phyloP scores from a whole-genome alignment of 169 alveolate genomes.

The Plasmodium gallinaceum region DNA sequence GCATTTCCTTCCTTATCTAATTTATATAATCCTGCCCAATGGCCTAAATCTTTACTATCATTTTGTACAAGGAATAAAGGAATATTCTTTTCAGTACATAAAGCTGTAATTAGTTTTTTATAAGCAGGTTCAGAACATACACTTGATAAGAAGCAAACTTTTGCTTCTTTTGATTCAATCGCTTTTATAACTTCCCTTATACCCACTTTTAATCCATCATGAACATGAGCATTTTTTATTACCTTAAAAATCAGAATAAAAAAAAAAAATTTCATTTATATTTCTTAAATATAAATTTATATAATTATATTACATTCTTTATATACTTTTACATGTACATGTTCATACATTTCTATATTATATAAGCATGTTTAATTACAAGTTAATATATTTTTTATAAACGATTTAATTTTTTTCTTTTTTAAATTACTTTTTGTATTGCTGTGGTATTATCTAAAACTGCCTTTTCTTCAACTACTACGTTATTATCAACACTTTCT shows the following conservation, averaged over 20 bases:
- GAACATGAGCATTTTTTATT: slow-evolving; percentile 89
- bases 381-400: neutral
- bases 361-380: neutral
- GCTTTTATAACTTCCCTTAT: slow-evolving; percentile 96
- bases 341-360: neutral
- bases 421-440: slow-evolving; percentile 71
- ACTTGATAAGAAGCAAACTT: slow-evolving; percentile 94
- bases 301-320: neutral
- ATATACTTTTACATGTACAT: neutral
- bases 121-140: slow-evolving; percentile 95
- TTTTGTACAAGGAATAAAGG: slow-evolving; percentile 93
- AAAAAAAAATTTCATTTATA: neutral
- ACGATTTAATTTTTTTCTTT: neutral
- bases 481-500: slow-evolving; percentile 68
- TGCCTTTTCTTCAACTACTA: slow-evolving; percentile 79
- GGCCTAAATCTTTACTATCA: slow-evolving; percentile 95
- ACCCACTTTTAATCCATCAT: slow-evolving; percentile 95
- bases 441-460: slow-evolving; percentile 83
- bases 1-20: slow-evolving; percentile 95
- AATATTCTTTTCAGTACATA: slow-evolving; percentile 92
- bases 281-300: neutral
- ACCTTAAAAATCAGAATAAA: slow-evolving; percentile 79
- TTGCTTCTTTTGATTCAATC: slow-evolving; percentile 94
- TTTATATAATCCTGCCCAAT: slow-evolving; percentile 98
- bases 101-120: slow-evolving; percentile 93